phyloP scores from a whole-genome alignment of 208 protist genomes.

The Leishmania tarentolae region DNA sequence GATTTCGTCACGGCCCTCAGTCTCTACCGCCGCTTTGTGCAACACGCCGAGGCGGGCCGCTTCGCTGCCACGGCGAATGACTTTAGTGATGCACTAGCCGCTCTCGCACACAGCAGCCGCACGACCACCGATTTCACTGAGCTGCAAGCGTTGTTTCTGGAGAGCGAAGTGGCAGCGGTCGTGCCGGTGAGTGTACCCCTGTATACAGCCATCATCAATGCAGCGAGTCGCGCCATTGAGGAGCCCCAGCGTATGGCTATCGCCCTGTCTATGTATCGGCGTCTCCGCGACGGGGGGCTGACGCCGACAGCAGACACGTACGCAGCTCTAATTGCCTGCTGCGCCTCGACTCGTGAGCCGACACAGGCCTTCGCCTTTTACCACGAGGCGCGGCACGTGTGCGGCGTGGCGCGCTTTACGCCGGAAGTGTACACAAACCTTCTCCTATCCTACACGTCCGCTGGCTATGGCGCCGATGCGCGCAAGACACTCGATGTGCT shows the following conservation, averaged over 20 bases:
- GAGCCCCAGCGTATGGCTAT: conserved; percentile 66
- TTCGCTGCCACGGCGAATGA: conserved; percentile 39
- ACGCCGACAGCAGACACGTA: conserved; percentile 64
- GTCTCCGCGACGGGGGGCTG: conserved; percentile 65
- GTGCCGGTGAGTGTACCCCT: conserved; percentile 73
- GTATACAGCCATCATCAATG: conserved; percentile 80
- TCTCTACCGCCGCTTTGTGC: conserved; percentile 74
- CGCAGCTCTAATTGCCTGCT: conserved; percentile 78
- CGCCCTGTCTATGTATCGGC: conserved; percentile 79
- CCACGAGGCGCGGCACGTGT: conserved; percentile 70
- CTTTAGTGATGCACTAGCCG: conserved; percentile 48
- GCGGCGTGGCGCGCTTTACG: conserved; percentile 45
- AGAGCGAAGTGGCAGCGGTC: conserved; percentile 48
- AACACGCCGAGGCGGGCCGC: conserved; percentile 44
- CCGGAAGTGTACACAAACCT: conserved; percentile 80
- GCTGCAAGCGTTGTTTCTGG: conserved; percentile 59
- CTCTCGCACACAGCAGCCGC: conserved; percentile 51
- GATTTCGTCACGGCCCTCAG: conserved; percentile 67
- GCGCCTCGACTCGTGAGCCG: conserved; percentile 64
- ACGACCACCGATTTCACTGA: conserved; percentile 59
- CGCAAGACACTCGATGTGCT: conserved; percentile 74
- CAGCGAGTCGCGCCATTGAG: conserved; percentile 56
- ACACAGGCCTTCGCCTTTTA: conserved; percentile 87
- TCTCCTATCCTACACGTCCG: conserved; percentile 62
- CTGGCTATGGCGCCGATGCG: conserved; percentile 73